Evolutionary conservation across 306 rosid species (phyloP).

Genomic region (Cicer bijugum): DNA sequence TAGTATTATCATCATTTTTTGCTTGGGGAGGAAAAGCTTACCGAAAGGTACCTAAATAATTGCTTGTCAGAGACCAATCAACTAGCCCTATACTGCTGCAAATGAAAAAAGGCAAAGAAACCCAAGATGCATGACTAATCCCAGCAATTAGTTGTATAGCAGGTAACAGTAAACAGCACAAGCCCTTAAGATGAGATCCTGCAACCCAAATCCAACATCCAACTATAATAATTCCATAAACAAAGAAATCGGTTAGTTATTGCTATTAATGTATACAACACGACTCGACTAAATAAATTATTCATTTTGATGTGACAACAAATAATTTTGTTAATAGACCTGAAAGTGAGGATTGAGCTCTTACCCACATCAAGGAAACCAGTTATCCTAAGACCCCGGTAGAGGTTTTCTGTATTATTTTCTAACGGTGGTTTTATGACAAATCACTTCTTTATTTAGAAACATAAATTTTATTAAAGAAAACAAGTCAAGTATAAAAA

Average conservation of each 20-base stretch:
- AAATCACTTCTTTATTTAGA: constrained; percentile 12
- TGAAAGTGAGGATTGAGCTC: constrained; percentile 26
- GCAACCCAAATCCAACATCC: constrained; percentile 39
- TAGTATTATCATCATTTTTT: constrained; percentile 9
- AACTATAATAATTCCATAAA: constrained; percentile 16
- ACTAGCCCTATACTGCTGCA: constrained; percentile 85
- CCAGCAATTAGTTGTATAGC: constrained; percentile 82
- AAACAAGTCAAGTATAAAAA: constrained; percentile 14
- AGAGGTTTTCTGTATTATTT: constrained; percentile 11
- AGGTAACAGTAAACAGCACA: constrained; percentile 82
- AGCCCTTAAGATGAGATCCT: constrained; percentile 78
- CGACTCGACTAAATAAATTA: constrained; percentile 25
- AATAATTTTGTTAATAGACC: not conserved
- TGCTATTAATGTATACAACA: constrained; percentile 14
- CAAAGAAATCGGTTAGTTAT: constrained; percentile 13
- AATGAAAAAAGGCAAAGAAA: constrained; percentile 86
- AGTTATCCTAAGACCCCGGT: constrained; percentile 19
- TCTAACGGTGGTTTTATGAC: constrained; percentile 1
- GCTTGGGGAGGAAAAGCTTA: constrained; percentile 42
- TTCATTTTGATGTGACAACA: constrained; percentile 9
- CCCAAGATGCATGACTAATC: constrained; percentile 90
- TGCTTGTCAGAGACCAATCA: constrained; percentile 87
- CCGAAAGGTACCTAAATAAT: constrained; percentile 85
- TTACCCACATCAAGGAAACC: constrained; percentile 22
- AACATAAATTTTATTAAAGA: constrained; percentile 15